Evolutionary conservation across 2,329 filamentous ascomycete species (phyloP), one percentile per base, ranked within the genome.

Genomic region (Neofusicoccum parvum): DNA sequence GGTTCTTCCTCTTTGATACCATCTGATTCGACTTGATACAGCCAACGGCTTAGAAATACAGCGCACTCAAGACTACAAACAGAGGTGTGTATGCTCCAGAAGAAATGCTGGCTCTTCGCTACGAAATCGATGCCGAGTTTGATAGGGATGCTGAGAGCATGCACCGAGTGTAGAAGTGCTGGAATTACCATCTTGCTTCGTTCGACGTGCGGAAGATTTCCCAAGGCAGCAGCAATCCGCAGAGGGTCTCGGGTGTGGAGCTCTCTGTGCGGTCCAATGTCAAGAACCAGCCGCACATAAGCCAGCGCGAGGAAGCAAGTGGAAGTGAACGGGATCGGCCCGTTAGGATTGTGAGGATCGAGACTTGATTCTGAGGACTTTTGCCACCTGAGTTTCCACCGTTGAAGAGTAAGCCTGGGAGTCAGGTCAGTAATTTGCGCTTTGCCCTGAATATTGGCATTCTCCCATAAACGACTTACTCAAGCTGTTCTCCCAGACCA

Each of bases 11-110:
- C 39, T 5, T 45, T 45, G 23, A 59, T 39, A 10, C 67, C 20
- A 70, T 65, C 12, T 67, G 71, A 14, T 59, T 67, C 1, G 46
- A 79, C 58, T 67, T 60, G 72, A 70, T 45, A 73, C 3, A 75
- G 73, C 81, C 82, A 83, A 67, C 86, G 86, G 14, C 82, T 83
- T 0, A 87, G 72, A 2, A 87, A 73, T 0, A 87, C 80, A 0
- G 83, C 83, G 20, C 84, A 86, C 68, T 87, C 85, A 0, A 87
- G 75, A 0, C 82, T 82, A 3, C 82, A 85, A 0, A 87, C 75
- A 0, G 83, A 83, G 62, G 87, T 84, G n/a, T 85, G 78, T 2
- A 85, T 83, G 4, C 83, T 85, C 84, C 85, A 87, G 54, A 86
- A 83, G 50, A 85, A 84, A 0, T 84, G 83, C 59, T 86, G 84